phyloP scores from a whole-genome alignment of 139 green algal species.

The Dunaliella primolecta region DNA sequence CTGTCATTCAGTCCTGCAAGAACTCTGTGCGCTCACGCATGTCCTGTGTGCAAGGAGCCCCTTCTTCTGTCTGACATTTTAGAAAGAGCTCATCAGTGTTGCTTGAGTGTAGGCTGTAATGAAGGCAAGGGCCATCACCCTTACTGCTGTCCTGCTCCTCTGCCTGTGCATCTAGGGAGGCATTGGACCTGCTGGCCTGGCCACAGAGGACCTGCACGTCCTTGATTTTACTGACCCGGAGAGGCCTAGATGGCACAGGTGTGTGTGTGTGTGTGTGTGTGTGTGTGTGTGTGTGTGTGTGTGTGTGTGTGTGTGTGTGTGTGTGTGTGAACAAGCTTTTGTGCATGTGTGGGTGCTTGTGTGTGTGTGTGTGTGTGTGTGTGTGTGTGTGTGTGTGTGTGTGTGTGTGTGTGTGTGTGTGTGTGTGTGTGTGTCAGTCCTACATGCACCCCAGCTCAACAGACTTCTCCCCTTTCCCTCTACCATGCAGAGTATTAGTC shows the following conservation, averaged over 20 bases:
- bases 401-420: neutral
- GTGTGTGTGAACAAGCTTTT: no score
- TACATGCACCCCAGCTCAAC: no score
- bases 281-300: no score
- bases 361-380: no score
- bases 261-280: neutral
- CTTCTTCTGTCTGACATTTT: neutral
- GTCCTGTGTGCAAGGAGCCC: neutral
- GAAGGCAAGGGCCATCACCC: no score
- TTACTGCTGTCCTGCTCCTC: no score
- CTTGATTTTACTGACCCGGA: conserved; percentile 94
- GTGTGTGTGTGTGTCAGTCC: no score
- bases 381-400: no score
- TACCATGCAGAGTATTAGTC: conserved; percentile 85
- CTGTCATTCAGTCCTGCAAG: neutral
- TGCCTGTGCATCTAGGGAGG: conserved; percentile 93
- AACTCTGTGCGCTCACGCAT: neutral
- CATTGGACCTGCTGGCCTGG: conserved; percentile 90
- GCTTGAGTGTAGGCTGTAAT: no score
- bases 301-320: no score
- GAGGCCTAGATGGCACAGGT: conserved; percentile 91
- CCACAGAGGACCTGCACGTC: conserved; percentile 95
- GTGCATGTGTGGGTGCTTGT: no score
- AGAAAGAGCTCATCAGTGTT: no score
- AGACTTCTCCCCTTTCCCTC: neutral